phyloP scores from a whole-genome alignment of 176 grass and related monocot species.

The Oryza australiensis region DNA sequence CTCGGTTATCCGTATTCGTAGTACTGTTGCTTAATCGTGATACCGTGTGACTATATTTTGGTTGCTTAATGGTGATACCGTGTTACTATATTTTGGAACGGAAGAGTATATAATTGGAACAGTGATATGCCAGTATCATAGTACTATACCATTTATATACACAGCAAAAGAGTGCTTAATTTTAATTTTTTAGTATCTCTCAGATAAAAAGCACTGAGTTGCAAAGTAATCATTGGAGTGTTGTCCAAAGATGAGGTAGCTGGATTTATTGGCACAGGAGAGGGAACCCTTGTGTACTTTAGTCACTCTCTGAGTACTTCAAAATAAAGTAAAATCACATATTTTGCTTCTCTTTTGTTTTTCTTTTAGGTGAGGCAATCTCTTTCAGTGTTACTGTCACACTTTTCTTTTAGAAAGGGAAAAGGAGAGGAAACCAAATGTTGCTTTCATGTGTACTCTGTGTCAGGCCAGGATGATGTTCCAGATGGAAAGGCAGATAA shows the following conservation, averaged over 20 bases:
- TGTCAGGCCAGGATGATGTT: conserved; percentile 8
- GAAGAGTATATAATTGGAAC: not conserved
- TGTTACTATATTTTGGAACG: too few relatives aligned
- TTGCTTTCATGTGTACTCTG: conserved; percentile 39
- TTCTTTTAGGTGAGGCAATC: conserved; percentile 50
- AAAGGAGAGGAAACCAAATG: conserved; percentile 30
- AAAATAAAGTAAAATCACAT: not conserved
- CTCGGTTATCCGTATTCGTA: not conserved
- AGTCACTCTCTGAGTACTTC: conserved; percentile 19
- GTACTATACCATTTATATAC: not conserved
- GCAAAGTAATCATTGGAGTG: conserved; percentile 21
- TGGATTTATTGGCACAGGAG: conserved; percentile 31
- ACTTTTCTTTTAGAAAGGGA: conserved; percentile 40
- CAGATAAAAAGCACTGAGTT: conserved; percentile 21
- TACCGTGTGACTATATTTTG: too few relatives aligned
- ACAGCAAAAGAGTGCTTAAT: not conserved
- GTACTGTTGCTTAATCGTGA: too few relatives aligned
- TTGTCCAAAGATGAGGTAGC: conserved; percentile 20
- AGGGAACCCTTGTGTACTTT: conserved; percentile 30
- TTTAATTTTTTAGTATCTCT: not conserved
- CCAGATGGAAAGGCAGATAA: not conserved
- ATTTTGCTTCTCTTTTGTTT: not conserved
- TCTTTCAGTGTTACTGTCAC: conserved; percentile 47
- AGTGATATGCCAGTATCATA: not conserved
- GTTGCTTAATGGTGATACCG: too few relatives aligned